These are phyloP conservation scores for Taiozyma onychis DNA, from an alignment of 1,139 yeast genomes.

Conservation along the genomic window DNA sequence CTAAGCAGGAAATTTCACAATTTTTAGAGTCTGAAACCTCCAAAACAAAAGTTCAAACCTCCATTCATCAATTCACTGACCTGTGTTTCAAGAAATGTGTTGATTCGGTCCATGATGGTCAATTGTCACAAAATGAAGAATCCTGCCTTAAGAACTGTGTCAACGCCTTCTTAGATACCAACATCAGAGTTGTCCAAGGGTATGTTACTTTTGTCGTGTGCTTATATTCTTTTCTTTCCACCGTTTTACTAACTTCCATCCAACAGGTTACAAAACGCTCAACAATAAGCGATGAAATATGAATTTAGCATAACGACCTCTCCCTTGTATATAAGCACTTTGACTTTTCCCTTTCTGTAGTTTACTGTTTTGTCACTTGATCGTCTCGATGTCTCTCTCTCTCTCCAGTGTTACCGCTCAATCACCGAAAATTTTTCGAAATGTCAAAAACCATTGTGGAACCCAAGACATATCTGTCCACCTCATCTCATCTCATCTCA, in stretches of 20 bases:
- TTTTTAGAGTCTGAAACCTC: slow-evolving; percentile 82
- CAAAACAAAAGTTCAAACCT: slow-evolving; percentile 81
- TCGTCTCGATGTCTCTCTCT: background rate
- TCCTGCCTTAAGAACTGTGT: slow-evolving; percentile 75
- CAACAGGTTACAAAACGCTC: slow-evolving; percentile 21
- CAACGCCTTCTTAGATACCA: slow-evolving; percentile 81
- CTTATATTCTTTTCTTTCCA: too few relatives aligned
- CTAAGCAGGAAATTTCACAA: slow-evolving; percentile 68
- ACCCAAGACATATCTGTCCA: too few relatives aligned
- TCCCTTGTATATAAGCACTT: slow-evolving; percentile 1
- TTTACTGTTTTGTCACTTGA: background rate
- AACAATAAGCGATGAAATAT: slow-evolving; percentile 1
- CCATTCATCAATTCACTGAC: slow-evolving; percentile 83
- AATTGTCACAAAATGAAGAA: slow-evolving; percentile 56
- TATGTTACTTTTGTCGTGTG: slow-evolving; percentile 21
- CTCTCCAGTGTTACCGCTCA: background rate
- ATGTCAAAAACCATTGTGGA: background rate
- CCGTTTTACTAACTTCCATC: background rate
- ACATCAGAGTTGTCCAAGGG: slow-evolving; percentile 75
- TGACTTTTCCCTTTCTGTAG: too few relatives aligned
- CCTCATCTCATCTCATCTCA: too few relatives aligned
- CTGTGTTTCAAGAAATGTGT: slow-evolving; percentile 89
- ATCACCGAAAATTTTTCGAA: background rate
- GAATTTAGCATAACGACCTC: background rate
- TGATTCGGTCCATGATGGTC: slow-evolving; percentile 44